phyloP scores from a whole-genome alignment of 2,329 filamentous ascomycete species.

The Aspergillus bombycis region DNA sequence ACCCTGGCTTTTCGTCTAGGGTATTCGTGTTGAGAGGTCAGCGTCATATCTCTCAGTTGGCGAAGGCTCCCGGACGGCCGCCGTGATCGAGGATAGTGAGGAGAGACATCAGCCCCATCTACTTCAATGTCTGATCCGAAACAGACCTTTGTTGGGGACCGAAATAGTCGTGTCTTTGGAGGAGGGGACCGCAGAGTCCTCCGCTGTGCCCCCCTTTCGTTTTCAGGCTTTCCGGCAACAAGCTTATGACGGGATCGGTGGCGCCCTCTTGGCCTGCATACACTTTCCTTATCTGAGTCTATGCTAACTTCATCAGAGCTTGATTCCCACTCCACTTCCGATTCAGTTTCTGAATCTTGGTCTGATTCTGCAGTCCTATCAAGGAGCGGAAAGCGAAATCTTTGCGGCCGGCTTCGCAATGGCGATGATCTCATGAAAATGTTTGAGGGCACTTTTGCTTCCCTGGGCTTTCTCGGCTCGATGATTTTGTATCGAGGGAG shows the following conservation, averaged over 20 bases:
- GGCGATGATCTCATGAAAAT: conserved; percentile 9
- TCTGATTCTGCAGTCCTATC: conserved; percentile 11
- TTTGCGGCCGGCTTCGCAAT: conserved; percentile 16
- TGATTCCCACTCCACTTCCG: neutral
- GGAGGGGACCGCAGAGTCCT: conserved; percentile 1
- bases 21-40: conserved; percentile 24
- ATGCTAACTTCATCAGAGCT: neutral
- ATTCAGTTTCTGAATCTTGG: neutral
- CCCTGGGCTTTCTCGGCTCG: conserved; percentile 10
- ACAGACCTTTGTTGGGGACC: conserved; percentile 8
- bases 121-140: conserved; percentile 2
- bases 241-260: conserved; percentile 15
- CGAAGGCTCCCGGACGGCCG: conserved; percentile 11
- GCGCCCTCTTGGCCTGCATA: conserved; percentile 11
- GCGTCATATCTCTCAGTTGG: conserved; percentile 22
- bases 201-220: neutral
- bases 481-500: conserved; percentile 14
- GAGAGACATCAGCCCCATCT: neutral
- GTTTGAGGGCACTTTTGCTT: conserved; percentile 2
- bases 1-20: conserved; percentile 10
- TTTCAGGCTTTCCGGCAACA: conserved; percentile 18
- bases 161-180: conserved; percentile 12
- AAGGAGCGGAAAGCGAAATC: conserved; percentile 20
- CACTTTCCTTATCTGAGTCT: neutral
- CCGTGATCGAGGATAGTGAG: conserved; percentile 3